Evolutionary conservation across 2,329 filamentous ascomycete species (phyloP).

Genomic region (Colletotrichum chrysophilum): DNA sequence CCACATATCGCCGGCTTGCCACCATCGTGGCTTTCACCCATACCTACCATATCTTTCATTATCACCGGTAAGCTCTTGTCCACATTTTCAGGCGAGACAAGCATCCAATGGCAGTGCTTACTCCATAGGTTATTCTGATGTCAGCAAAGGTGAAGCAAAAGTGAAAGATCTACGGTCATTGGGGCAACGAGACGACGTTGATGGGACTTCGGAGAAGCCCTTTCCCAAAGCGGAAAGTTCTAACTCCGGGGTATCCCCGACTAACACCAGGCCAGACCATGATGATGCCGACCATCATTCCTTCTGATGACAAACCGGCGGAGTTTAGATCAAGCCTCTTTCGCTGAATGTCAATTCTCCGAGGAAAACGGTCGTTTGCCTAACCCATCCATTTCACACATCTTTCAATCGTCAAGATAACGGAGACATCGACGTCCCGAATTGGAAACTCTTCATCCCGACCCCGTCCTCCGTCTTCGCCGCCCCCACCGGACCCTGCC

Average conservation of each 20-base stretch:
- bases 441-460: not conserved
- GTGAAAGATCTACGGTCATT: not conserved
- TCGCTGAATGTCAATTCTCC: not conserved
- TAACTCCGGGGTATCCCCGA: conserved; percentile 2
- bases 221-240: not conserved
- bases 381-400: not conserved
- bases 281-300: not conserved
- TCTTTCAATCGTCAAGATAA: not conserved
- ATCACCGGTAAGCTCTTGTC: not conserved
- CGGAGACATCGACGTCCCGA: not conserved
- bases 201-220: not conserved
- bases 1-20: not conserved
- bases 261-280: not conserved
- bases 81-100: not conserved
- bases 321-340: not conserved
- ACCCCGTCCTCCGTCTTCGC: not conserved
- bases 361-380: not conserved
- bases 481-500: not conserved
- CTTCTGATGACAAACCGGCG: not conserved
- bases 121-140: not conserved
- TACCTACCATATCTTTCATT: not conserved
- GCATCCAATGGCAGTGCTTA: not conserved
- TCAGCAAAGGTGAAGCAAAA: not conserved
- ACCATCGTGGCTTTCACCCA: not conserved
- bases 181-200: not conserved